Percentiles rank a stretch among this genome's conserved stretches.
Evolutionary conservation across 1,284 basidiomycete genomes (phyloP).

Genomic region (Vanrija pseudolonga): DNA sequence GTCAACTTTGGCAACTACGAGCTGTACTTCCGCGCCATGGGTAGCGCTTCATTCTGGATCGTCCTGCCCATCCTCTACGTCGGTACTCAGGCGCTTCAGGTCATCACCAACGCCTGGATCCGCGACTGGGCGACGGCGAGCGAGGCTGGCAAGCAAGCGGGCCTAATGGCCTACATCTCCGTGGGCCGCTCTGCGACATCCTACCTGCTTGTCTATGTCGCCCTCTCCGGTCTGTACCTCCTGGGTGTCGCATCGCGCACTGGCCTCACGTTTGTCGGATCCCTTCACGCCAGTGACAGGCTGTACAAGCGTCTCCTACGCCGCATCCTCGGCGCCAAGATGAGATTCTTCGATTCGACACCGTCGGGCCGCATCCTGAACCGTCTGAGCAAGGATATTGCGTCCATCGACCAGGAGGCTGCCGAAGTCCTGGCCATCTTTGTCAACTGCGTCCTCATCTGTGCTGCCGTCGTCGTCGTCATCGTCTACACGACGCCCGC

Average conservation of each 20-base stretch:
- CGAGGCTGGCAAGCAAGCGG: slow-evolving; percentile 1
- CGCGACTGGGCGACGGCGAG: slow-evolving; percentile 44
- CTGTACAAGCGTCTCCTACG: slow-evolving; percentile 40
- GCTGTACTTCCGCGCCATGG: slow-evolving; percentile 43
- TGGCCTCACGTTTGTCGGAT: slow-evolving; percentile 38
- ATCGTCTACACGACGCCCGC: slow-evolving; percentile 41
- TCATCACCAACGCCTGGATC: slow-evolving; percentile 47
- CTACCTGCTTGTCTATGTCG: slow-evolving; percentile 41
- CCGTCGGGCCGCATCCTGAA: slow-evolving; percentile 55
- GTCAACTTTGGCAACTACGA: slow-evolving; percentile 37
- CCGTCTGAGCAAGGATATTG: slow-evolving; percentile 52
- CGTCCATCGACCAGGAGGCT: slow-evolving; percentile 52
- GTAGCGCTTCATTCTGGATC: slow-evolving; percentile 38
- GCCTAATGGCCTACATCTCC: not conserved
- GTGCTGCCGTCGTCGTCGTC: slow-evolving; percentile 42
- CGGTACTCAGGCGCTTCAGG: slow-evolving; percentile 42
- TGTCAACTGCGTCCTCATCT: slow-evolving; percentile 34
- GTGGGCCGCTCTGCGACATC: slow-evolving; percentile 17
- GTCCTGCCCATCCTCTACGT: slow-evolving; percentile 34
- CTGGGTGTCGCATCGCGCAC: slow-evolving; percentile 38
- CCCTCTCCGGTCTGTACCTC: slow-evolving; percentile 39
- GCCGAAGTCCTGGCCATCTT: slow-evolving; percentile 47
- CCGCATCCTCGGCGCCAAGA: slow-evolving; percentile 46
- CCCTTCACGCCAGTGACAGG: slow-evolving; percentile 34
- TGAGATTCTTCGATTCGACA: slow-evolving; percentile 50